Evolutionary conservation across 1,284 basidiomycete genomes (phyloP).

Genomic region (Cutaneotrichosporon sp.): DNA sequence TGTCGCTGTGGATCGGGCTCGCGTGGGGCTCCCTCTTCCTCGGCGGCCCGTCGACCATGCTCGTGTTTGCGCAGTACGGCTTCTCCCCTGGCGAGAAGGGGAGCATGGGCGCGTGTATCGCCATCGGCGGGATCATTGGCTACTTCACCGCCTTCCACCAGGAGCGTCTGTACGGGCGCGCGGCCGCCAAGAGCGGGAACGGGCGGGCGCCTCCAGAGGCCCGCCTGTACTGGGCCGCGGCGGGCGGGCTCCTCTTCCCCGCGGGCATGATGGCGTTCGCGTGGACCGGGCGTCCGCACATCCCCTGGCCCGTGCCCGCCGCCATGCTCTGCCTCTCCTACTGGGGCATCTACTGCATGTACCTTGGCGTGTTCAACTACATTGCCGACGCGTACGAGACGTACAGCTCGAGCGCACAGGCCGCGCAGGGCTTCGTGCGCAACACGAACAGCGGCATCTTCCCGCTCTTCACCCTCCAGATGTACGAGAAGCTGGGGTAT

Average conservation of each 20-base stretch:
- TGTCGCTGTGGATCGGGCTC: conserved; percentile 55
- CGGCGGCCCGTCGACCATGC: conserved; percentile 34
- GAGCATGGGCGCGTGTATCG: conserved; percentile 37
- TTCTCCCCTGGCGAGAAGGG: conserved; percentile 39
- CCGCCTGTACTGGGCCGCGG: conserved; percentile 53
- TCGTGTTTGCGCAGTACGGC: conserved; percentile 46
- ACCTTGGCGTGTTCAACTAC: conserved; percentile 46
- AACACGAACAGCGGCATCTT: conserved; percentile 46
- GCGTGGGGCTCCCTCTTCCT: conserved; percentile 50
- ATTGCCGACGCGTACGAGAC: conserved; percentile 51
- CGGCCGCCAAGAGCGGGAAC: conserved; percentile 30
- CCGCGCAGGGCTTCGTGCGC: conserved; percentile 48
- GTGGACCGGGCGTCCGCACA: conserved; percentile 44
- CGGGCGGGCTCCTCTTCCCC: conserved; percentile 50
- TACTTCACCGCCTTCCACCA: conserved; percentile 64
- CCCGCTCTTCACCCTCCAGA: conserved; percentile 45
- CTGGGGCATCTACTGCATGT: conserved; percentile 46
- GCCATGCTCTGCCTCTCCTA: conserved; percentile 35
- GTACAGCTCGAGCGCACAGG: conserved; percentile 52
- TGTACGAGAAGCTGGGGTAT: conserved; percentile 47
- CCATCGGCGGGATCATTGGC: conserved; percentile 67
- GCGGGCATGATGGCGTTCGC: conserved; percentile 40
- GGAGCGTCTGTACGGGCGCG: conserved; percentile 39
- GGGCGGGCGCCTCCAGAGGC: conserved; percentile 56
- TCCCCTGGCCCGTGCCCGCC: conserved; percentile 45